These are phyloP conservation scores for Glycyrrhiza uralensis DNA, from an alignment of 306 rosid species.

Conservation along the genomic window DNA sequence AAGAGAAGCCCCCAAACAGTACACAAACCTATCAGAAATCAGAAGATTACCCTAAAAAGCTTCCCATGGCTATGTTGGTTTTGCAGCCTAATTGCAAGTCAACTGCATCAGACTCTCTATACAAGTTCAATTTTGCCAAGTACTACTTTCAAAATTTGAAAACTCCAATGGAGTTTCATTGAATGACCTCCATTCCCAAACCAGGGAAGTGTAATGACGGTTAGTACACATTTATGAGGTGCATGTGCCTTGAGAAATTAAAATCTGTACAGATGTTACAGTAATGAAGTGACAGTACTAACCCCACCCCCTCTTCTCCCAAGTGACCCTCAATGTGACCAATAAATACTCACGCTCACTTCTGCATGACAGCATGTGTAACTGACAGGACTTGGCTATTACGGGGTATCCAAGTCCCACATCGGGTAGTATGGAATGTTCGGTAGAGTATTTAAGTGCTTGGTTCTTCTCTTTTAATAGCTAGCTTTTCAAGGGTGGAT, in stretches of 20 bases:
- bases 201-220: conserved; percentile 25
- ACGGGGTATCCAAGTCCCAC: no score
- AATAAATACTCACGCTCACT: background rate
- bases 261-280: conserved; percentile 41
- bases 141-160: conserved; percentile 38
- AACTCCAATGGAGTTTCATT: conserved; percentile 18
- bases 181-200: conserved; percentile 26
- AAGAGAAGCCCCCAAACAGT: background rate
- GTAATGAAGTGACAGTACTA: conserved; percentile 29
- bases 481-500: no score
- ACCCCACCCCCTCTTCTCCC: conserved; percentile 14
- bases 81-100: background rate
- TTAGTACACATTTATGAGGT: conserved; percentile 52
- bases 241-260: conserved; percentile 59
- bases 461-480: no score
- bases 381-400: no score
- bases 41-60: conserved; percentile 20
- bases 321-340: conserved; percentile 19
- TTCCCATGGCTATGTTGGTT: background rate
- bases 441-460: no score
- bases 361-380: background rate
- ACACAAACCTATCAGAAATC: conserved; percentile 12
- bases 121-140: conserved; percentile 25
- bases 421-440: no score
- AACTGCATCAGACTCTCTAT: background rate